Base-by-base conservation (phyloP, 73 alveolate species). In the Symbiodinium natans region DNA sequence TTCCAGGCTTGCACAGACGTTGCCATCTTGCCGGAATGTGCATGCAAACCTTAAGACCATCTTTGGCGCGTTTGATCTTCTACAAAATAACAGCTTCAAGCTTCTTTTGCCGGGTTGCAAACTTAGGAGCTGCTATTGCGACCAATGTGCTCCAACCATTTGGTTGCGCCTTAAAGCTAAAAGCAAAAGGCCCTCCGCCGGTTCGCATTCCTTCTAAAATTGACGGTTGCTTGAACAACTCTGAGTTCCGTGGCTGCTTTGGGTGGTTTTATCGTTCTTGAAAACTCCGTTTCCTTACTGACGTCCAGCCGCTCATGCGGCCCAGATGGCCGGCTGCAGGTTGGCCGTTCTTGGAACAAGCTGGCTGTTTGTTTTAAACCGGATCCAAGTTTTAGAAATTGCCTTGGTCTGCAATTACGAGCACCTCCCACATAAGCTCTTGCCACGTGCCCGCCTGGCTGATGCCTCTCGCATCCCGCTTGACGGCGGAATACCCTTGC, bases 361-460 rank as follows among this genome's bases (percentile, higher is more conserved):
- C 23, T 83, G 92, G 92, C 3, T 43, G 73, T 83, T 83, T n/a
- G 92, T n/a, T 4, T 15, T 46, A n/a, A 83, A 41, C 75, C 27
- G 31, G 2, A 27, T 46, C 1, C 29, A 42, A 0, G 25, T 83
- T 33, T 19, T 42, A 25, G 33, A 41, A 13, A 10, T 83, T n/a
- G 92, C 92, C 19, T 1, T 2, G 31, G n/a, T 48, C 36, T 83
- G 92, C 43, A 7, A 25, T 25, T 75, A 83, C 36, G 46, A 13
- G n/a, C 42, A n/a, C n/a, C n/a, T n/a, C n/a, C n/a, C n/a, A n/a
- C n/a, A n/a, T n/a, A n/a, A n/a, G n/a, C n/a, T n/a, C n/a, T n/a
- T n/a, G n/a, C n/a, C n/a, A n/a, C n/a, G n/a, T n/a, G n/a, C n/a
- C n/a, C 92, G 75, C 75, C 8, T 82, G 63, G 21, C 90, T 13